Base-by-base conservation (phyloP, 306 rosid genomes). In the Quercus wislizeni region DNA sequence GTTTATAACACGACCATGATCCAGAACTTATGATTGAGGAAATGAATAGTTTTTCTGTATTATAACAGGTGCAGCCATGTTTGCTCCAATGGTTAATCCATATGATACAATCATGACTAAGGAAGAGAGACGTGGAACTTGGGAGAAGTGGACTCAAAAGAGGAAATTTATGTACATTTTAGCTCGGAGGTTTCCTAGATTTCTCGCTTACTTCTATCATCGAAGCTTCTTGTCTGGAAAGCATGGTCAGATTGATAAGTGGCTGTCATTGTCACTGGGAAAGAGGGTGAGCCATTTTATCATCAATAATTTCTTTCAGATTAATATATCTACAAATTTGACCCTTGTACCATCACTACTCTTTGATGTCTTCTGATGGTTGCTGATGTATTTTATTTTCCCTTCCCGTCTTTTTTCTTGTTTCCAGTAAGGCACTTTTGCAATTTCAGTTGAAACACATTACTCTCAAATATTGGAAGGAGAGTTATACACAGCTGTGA, bases 81-180 rank as follows among this genome's bases (percentile, higher is more conserved):
- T 92, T 85, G 98, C 99, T 70, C 99, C 98, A 63, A 87, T 95
- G 96, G 91, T 92, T 71, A 95, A 92, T 80, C 98, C 99, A 20
- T 95, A 95, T 55, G 97, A 92, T 83, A 93, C 92, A 81, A 59
- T 80, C 77, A 92, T 95, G 97, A 83, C 74, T 1, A 85, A 74
- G 75, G 97, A 85, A 61, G 99, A 95, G 90, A 92, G 90, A 56
- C 90, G 88, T n/a, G 79, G 86, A 79, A 92, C 97, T 38, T 95
- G 99, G 98, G 86, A 72, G 68, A 86, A 79, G 81, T 95, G 99
- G 99, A 86, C 90, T 4, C 78, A 87, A 43, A 85, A 56, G 77
- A 88, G 94, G 80, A 89, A 86, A 84, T 82, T 95, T 72, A 73
- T 89, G 90, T 92, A 71, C 90, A 85, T 90, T 80, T 74, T 95